Base-by-base conservation (phyloP, 192 early-diverging fungal species). In the Helicostylum pulchrum region DNA sequence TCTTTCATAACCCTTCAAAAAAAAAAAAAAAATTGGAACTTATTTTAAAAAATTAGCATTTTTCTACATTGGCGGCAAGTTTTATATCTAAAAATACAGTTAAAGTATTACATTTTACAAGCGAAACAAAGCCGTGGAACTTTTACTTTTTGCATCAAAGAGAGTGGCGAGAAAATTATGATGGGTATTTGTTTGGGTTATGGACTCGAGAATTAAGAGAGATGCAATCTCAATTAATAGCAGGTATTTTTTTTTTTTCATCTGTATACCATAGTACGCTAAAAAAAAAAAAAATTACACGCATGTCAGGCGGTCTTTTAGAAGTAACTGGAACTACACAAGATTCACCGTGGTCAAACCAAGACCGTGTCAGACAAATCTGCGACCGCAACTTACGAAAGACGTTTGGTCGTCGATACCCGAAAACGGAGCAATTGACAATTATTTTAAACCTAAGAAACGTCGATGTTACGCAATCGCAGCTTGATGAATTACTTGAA, bases 61-160 rank as follows among this genome's bases (percentile, higher is more conserved):
- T 59, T 72, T 58, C 49, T 17, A 19, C 66, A 45, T 45, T 60
- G 42, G 58, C 44, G 26, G 44, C 42, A 15, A 39, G 58, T 26
- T 60, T 46, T 45, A 21, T 60, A 21, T 2, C 39, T 8, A 60
- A 60, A 39, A 43, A 72, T 36, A 61, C 20, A 12, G 70, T 71
- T n/a, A 59, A 51, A 61, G 47, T 71, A 11, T 20, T 71, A n/a
- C 70, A 71, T 32, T 71, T 58, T 61, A 71, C 70, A 1, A 57
- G 51, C 23, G 70, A 65, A 61, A 71, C 70, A 9, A 71, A 71
- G 34, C 70, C 70, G 12, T 73, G 70, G 70, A 34, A 61, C 12
- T 72, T 64, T 11, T 43, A 50, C 50, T 52, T 52, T 39, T 15
- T 60, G 12, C 58, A 52, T 19, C 61, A 72, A 62, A 30, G 34